Percentiles rank a stretch among this genome's conserved stretches.
These are phyloP conservation scores for Beauveria sp. DNA, from an alignment of 2,329 filamentous ascomycete species.

Conservation along the genomic window DNA sequence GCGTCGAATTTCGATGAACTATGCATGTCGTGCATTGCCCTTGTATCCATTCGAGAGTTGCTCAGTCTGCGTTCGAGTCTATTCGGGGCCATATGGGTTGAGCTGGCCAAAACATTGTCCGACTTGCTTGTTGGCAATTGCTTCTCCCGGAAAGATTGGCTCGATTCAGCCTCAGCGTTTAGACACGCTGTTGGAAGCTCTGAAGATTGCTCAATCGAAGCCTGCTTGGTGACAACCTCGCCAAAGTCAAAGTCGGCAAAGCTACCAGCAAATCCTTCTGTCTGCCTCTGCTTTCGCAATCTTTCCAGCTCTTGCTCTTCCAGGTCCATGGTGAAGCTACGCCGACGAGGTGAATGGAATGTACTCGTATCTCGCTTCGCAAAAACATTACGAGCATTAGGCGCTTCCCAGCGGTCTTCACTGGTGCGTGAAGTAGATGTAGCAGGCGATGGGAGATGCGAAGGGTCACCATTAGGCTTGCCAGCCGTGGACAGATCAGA, in stretches of 20 bases:
- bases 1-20: neutral
- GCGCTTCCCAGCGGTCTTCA: slow-evolving; percentile 31
- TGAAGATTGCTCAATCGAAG: slow-evolving; percentile 7
- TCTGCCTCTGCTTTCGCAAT: slow-evolving; percentile 15
- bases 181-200: neutral
- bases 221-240: slow-evolving; percentile 19
- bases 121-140: neutral
- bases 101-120: neutral
- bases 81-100: neutral
- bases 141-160: neutral
- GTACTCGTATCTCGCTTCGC: slow-evolving; percentile 45
- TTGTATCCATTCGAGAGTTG: neutral
- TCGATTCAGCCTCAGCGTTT: neutral
- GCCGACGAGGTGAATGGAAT: slow-evolving; percentile 35
- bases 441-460: slow-evolving; percentile 35
- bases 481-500: slow-evolving; percentile 3
- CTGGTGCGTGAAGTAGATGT: slow-evolving; percentile 31
- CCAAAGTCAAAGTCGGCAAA: slow-evolving; percentile 33
- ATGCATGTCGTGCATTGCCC: neutral
- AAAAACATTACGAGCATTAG: slow-evolving; percentile 39
- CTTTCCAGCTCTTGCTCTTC: slow-evolving; percentile 26
- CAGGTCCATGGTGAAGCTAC: slow-evolving; percentile 42
- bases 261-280: slow-evolving; percentile 30
- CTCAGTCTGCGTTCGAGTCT: neutral
- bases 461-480: slow-evolving; percentile 16